A percentile compares a stretch with the other conserved stretches of the same genome.
Evolutionary conservation across 257 asterid genomes (phyloP).

Genomic region (Apocynum venetum): DNA sequence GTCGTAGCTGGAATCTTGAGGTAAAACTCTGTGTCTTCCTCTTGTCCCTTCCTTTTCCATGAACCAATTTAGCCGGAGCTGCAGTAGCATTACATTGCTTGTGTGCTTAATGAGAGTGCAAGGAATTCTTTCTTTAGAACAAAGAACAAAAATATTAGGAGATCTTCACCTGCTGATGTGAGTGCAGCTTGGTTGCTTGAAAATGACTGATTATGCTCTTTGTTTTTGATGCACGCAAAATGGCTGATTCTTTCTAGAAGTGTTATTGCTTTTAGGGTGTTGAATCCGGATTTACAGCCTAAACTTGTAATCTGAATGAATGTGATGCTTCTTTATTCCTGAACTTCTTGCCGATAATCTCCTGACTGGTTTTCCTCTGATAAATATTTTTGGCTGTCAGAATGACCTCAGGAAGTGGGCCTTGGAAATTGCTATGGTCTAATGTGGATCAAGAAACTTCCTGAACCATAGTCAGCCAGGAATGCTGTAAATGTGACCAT

Average conservation of each 20-base stretch:
- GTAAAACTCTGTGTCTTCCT: constrained; percentile 27
- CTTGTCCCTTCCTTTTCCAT: background rate
- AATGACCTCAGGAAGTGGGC: constrained; percentile 70
- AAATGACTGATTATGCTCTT: too few relatives aligned
- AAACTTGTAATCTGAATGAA: background rate
- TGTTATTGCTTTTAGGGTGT: too few relatives aligned
- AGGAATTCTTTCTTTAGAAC: background rate
- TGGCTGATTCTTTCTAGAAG: background rate
- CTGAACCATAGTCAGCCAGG: constrained; percentile 15
- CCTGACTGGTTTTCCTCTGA: background rate
- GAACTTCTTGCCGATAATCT: background rate
- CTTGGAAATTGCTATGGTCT: constrained; percentile 63
- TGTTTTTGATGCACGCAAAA: background rate
- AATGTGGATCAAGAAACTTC: constrained; percentile 41
- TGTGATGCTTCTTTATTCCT: background rate
- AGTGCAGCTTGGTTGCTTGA: too few relatives aligned
- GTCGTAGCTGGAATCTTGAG: constrained; percentile 77
- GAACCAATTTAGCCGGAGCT: background rate
- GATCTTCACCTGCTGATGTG: too few relatives aligned
- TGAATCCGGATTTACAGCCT: background rate
- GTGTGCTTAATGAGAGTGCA: background rate
- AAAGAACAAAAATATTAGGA: too few relatives aligned
- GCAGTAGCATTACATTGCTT: background rate
- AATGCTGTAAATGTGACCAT: background rate
- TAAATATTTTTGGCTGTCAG: constrained; percentile 35